Evolutionary conservation across 2,329 filamentous ascomycete genomes (phyloP).

Genomic region (Geoglossum cookeanum): DNA sequence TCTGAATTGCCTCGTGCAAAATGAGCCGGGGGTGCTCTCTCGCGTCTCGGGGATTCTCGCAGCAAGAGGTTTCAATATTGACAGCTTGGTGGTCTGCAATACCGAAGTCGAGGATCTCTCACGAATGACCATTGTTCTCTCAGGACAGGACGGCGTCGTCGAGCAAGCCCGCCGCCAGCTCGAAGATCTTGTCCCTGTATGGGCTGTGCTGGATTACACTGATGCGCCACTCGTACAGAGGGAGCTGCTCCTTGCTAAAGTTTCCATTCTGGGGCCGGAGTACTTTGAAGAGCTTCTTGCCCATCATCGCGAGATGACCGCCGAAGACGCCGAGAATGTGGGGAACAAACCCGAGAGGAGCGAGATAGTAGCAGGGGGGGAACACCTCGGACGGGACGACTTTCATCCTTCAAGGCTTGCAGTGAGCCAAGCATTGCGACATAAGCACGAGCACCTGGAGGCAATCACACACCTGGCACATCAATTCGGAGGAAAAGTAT

Average conservation of each 20-base stretch:
- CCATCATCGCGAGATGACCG: slow-evolving; percentile 82
- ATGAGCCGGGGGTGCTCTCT: slow-evolving; percentile 92
- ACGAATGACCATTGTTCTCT: slow-evolving; percentile 96
- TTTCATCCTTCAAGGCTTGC: slow-evolving; percentile 83
- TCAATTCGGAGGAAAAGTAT: slow-evolving; percentile 91
- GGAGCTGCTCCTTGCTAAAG: slow-evolving; percentile 84
- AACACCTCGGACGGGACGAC: slow-evolving; percentile 28
- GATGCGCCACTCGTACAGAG: slow-evolving; percentile 82
- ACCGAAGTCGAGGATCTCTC: slow-evolving; percentile 94
- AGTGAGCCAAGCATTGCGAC: slow-evolving; percentile 70
- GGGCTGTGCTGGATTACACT: slow-evolving; percentile 96
- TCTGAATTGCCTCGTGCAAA: slow-evolving; percentile 96
- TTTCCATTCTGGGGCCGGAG: slow-evolving; percentile 91
- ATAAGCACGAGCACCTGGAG: slow-evolving; percentile 95
- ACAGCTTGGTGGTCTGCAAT: slow-evolving; percentile 92
- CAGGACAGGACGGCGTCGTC: slow-evolving; percentile 88
- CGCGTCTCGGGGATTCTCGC: slow-evolving; percentile 92
- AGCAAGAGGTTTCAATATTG: slow-evolving; percentile 95
- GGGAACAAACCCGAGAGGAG: slow-evolving; percentile 21
- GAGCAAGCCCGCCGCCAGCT: slow-evolving; percentile 91
- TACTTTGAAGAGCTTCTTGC: slow-evolving; percentile 94
- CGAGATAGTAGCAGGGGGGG: slow-evolving; percentile 15
- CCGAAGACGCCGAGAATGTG: slow-evolving; percentile 22
- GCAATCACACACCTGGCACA: slow-evolving; percentile 92
- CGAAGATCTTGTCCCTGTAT: slow-evolving; percentile 92